A percentile compares a stretch with the other conserved stretches of the same genome.
These are phyloP conservation scores for Phytophthora pisi DNA, from an alignment of 352 stramenopile genomes.

Conservation along the genomic window DNA sequence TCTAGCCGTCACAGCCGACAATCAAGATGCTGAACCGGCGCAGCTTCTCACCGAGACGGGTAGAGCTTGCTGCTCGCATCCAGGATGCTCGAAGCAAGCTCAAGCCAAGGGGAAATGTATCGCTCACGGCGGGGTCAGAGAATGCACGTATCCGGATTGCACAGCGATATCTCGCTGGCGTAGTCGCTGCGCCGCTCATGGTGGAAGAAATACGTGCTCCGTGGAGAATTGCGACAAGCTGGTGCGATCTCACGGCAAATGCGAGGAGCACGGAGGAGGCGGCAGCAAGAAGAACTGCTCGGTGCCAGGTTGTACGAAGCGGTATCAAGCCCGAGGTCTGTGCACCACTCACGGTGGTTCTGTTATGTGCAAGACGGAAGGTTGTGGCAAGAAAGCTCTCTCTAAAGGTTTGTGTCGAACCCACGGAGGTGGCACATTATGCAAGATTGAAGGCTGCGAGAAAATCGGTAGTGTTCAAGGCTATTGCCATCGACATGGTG, in stretches of 20 bases:
- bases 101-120: conserved; percentile 35
- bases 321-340: conserved; percentile 22
- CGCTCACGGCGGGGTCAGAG: conserved; percentile 21
- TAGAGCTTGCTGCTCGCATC: conserved; percentile 17
- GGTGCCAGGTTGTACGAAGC: conserved; percentile 16
- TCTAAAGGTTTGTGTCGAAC: conserved; percentile 27
- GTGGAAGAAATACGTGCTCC: conserved; percentile 19
- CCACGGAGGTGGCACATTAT: conserved; percentile 15
- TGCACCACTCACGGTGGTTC: conserved; percentile 27
- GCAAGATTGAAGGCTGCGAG: conserved; percentile 24
- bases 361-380: conserved; percentile 22
- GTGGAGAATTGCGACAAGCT: conserved; percentile 21
- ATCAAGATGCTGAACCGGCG: not conserved
- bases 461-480: conserved; percentile 26
- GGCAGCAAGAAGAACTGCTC: conserved; percentile 20
- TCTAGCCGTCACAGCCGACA: not conserved
- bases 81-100: conserved; percentile 26
- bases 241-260: conserved; percentile 20
- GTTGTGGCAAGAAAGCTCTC: conserved; percentile 13
- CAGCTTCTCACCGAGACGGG: not conserved
- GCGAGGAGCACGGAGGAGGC: conserved; percentile 16
- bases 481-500: conserved; percentile 31
- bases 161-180: conserved; percentile 11
- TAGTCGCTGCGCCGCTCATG: conserved; percentile 21
- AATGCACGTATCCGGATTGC: conserved; percentile 20